Base-by-base conservation (phyloP, 768 basidiomycete species). In the Naganishia friedmannii region DNA sequence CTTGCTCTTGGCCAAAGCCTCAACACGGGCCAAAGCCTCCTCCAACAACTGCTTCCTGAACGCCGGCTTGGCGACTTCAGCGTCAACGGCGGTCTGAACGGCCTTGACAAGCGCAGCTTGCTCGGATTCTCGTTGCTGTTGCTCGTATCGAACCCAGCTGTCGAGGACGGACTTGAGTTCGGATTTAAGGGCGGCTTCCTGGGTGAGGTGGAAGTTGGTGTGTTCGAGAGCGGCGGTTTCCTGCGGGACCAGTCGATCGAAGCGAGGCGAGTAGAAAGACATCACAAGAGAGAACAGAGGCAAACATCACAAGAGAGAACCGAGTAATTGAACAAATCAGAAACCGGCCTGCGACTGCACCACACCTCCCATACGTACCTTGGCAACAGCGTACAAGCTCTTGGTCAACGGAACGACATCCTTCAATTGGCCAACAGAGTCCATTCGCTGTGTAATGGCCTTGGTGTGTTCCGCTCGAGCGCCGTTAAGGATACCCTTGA, bases 81-180 rank as follows among this genome's bases (percentile, higher is more conserved):
- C 73, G 53, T 78, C 74, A 37, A 81, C 73, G 46, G 74, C 75
- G 37, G 66, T 73, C 72, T 74, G 75, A 53, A 99, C 90, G 65
- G 85, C 83, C 86, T 89, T 88, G 73, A 93, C 89, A 69, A 99
- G 88, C 63, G 92, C 90, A 37, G 88, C 86, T 86, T 99, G 96
- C 84, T 99, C 93, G 78, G 87, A 90, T 85, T 99, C 94, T 85
- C 96, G 93, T 79, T 88, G 85, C 81, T 94, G 92, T 80, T 96
- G 94, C 85, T 98, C 95, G 83, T 88, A 93, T 80, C 96, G 90
- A 69, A 93, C 95, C 94, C 94, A 96, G 81, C 90, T 91, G 85
- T 98, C 96, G 68, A 99, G 87, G 48, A 98, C 94, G 34, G 89
- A 77, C 84, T 97, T 98, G 78, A 97, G 84, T 84, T 99, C 96